Conservation (phyloP, 2,329 filamentous ascomycete genomes). For the Cordyceps cicadae region DNA sequence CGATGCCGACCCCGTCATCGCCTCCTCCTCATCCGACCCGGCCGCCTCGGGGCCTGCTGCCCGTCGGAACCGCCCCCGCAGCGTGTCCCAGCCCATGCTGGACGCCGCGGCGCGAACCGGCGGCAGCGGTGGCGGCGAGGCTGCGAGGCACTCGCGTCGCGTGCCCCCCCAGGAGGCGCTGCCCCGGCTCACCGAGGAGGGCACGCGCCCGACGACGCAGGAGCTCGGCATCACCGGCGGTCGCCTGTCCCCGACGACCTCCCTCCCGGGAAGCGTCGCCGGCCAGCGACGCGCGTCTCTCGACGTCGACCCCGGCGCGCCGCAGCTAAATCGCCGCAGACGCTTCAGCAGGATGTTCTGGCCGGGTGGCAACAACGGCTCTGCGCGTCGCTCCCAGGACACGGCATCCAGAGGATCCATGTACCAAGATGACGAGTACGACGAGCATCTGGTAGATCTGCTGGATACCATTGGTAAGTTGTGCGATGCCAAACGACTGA, state of each 20-base stretch:
- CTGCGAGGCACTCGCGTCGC: slow-evolving; percentile 23
- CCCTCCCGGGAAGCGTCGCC: slow-evolving; percentile 19
- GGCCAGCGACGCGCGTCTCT: background rate
- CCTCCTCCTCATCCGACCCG: background rate
- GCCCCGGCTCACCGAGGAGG: slow-evolving; percentile 33
- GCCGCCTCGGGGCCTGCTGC: background rate
- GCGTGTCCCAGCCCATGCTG: slow-evolving; percentile 28
- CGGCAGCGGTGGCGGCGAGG: background rate
- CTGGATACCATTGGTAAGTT: slow-evolving; percentile 31
- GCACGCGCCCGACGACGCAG: slow-evolving; percentile 26
- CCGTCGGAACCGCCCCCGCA: slow-evolving; percentile 26
- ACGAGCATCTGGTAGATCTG: slow-evolving; percentile 32
- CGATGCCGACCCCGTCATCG: background rate
- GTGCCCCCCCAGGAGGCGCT: slow-evolving; percentile 26
- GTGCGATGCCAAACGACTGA: background rate
- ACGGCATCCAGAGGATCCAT: background rate
- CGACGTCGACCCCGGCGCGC: background rate
- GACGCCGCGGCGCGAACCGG: slow-evolving; percentile 16
- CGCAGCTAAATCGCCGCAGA: slow-evolving; percentile 3
- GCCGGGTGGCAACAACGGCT: slow-evolving; percentile 6
- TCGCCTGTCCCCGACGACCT: slow-evolving; percentile 20
- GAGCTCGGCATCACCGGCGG: slow-evolving; percentile 22
- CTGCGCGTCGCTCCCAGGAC: slow-evolving; percentile 2
- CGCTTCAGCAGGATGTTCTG: slow-evolving; percentile 9
- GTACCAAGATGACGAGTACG: slow-evolving; percentile 25